Conservation (phyloP, 129 eudicot species). For the Arctium lappa region DNA sequence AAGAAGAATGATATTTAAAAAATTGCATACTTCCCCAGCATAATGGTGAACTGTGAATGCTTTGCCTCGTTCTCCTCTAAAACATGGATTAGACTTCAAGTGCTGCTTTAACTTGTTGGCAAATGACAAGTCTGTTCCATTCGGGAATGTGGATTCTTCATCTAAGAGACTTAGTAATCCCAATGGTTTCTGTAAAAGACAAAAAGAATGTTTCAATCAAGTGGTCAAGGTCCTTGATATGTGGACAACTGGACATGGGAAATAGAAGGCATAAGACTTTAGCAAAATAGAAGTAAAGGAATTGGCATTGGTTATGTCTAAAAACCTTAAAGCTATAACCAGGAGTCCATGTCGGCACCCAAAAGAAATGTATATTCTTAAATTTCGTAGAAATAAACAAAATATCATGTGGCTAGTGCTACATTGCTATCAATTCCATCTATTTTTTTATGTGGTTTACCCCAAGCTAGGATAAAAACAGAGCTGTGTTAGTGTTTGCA, state of each 20-base stretch:
- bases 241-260: background rate
- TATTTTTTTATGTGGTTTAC: background rate
- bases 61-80: conserved; percentile 77
- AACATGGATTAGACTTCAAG: conserved; percentile 55
- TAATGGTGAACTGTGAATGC: conserved; percentile 78
- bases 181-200: conserved; percentile 71
- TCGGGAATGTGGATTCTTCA: conserved; percentile 91
- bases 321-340: background rate
- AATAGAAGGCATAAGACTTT: background rate
- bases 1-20: background rate
- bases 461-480: background rate
- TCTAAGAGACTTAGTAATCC: conserved; percentile 71
- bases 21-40: conserved; percentile 78
- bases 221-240: background rate
- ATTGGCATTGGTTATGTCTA: background rate
- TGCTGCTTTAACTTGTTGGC: conserved; percentile 84
- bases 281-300: background rate
- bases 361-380: background rate
- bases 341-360: background rate
- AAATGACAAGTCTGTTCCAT: conserved; percentile 72
- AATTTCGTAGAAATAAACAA: background rate
- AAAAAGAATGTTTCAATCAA: background rate
- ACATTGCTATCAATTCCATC: background rate
- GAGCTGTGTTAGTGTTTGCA: background rate
- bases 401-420: background rate